Base-by-base conservation (phyloP, 2,329 filamentous ascomycete species). In the Aureobasidium sp. region DNA sequence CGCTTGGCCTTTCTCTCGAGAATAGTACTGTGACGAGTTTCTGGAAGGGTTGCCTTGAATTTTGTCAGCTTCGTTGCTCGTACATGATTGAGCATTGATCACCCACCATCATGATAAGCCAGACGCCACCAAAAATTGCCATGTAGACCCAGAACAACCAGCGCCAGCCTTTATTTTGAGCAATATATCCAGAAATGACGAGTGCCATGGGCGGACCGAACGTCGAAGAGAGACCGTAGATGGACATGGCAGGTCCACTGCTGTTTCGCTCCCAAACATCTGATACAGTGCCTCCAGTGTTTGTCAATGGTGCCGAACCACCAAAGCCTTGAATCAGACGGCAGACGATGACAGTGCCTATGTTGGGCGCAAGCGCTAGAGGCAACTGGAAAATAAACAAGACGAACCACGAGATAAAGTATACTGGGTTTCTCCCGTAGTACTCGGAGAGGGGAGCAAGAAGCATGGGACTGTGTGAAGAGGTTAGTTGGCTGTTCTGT, bases 1-100 rank as follows among this genome's bases (percentile, higher is more conserved):
- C 87, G 84, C 69, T 87, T 90, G 61, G 84, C 89, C 76, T 91
- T 72, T 37, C 63, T 64, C 24, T 69, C 66, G 2, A 72, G 66
- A 36, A 72, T 68, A 26, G 65, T 71, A 20, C 69, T 68, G 59
- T 71, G 69, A 4, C 71, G 65, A 7, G 70, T 72, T 50, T 72
- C 70, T 0, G 68, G 69, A 5, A 71, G 64, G 6, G 67, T 68
- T 26, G 37, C 24, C 59, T 61, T 34, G 34, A 15, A 29, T 5
- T 17, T 2, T 34, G 57, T 60, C 7, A 60, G 57, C 44, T 4
- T 10, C n/a, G 13, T 32, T 2, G 17, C 29, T 32, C 17, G 46
- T 32, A 12, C 8, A 6, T 20, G 10, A 2, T n/a, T 10, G 12
- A 13, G 26, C 7, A 24, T 3, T 32, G 7, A 17, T 5, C 2